Evolutionary conservation across 192 early-diverging fungal genomes (phyloP), one percentile per base, ranked within the genome.

Genomic region (Coemansia interrupta): DNA sequence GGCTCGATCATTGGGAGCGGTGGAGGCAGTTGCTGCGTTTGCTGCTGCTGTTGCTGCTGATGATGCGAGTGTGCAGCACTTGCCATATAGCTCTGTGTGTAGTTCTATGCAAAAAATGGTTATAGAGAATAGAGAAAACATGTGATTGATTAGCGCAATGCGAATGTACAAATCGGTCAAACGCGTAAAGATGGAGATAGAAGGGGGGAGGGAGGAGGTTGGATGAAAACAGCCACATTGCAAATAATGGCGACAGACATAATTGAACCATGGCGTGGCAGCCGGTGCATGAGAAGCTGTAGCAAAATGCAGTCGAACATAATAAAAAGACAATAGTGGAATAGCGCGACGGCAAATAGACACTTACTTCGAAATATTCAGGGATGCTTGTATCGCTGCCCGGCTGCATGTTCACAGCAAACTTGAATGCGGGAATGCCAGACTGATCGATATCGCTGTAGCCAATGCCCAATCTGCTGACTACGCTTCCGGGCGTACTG

Each of bases 361-460:
- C 15, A 55, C 63, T 66, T 70, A 70, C 73, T 47, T 76, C 73
- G 56, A 76, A 68, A 54, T 76, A 76, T 9, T 76, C 73, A 4
- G 73, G 73, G 32, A 76, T 58, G n/a, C 26, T 42, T 4, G 67
- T 52, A 42, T 76, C 73, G 63, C 59, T 42, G 64, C 57, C 53
- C 17, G 66, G 50, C 26, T 60, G 66, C 59, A 75, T 64, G 56
- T 50, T 54, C 66, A 75, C 64, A 20, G 66, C 58, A 28, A 75
- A 75, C 60, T 75, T 75, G 72, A 75, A 69, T 5, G 66, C 66
- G 9, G 66, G 56, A 38, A 75, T 61, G 15, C 51, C 63, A 12
- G 48, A 15, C 43, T 68, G 72, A 24, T 74, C 66, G 17, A 64
- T 55, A 22, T 73, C 70, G 18, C 39, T 59, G 10, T 57, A 22